Conservation (phyloP, 106 monocot genomes). For the Posidonia australis region DNA sequence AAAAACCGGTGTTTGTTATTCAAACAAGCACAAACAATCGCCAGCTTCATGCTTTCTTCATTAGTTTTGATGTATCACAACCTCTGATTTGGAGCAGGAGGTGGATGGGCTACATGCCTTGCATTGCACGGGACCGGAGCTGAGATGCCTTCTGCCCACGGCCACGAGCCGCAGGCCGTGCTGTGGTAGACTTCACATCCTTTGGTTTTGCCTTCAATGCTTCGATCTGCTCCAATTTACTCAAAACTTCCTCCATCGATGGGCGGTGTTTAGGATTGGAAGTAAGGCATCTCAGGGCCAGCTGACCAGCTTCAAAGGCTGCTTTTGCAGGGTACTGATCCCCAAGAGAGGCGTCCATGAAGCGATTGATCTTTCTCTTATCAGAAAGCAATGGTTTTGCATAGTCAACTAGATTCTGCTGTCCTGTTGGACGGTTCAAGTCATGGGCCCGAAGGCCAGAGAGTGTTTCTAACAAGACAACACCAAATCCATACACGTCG, state of each 20-base stretch:
- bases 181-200: too few species aligned
- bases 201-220: too few species aligned
- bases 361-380: conserved; percentile 17
- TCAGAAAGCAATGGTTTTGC: conserved; percentile 26
- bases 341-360: conserved; percentile 38
- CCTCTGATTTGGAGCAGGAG: too few species aligned
- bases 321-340: conserved; percentile 26
- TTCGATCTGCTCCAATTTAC: conserved; percentile 28
- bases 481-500: conserved; percentile 51
- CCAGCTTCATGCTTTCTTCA: too few species aligned
- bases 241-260: conserved; percentile 36
- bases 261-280: conserved; percentile 28
- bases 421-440: conserved; percentile 15
- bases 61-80: too few species aligned
- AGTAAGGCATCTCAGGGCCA: conserved; percentile 27
- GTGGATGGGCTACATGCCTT: too few species aligned
- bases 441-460: conserved; percentile 36
- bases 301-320: conserved; percentile 29
- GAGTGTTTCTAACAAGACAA: conserved; percentile 43
- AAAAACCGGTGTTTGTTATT: too few species aligned
- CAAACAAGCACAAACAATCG: too few species aligned
- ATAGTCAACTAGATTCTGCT: conserved; percentile 26
- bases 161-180: too few species aligned
- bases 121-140: too few species aligned
- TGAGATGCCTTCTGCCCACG: too few species aligned